Percentiles rank a stretch among this genome's conserved stretches.
phyloP scores from a whole-genome alignment of 345 rosid species.

The Salix arbutifolia region DNA sequence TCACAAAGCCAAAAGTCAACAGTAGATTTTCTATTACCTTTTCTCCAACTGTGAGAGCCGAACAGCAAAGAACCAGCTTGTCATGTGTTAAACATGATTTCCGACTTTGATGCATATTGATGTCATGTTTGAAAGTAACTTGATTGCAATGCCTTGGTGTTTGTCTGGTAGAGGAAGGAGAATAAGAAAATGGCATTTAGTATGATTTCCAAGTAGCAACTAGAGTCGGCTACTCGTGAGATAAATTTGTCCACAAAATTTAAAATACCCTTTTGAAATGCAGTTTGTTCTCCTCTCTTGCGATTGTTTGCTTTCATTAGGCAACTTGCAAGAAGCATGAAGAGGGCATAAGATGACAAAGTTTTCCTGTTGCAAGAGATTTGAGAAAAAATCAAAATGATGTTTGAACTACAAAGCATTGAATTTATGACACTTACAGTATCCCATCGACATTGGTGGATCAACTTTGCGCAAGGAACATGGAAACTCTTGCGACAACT shows the following conservation, averaged over 20 bases:
- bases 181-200: background rate
- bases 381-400: background rate
- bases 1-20: background rate
- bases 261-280: slow-evolving; percentile 41
- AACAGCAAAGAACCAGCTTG: slow-evolving; percentile 72
- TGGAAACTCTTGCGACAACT: slow-evolving; percentile 74
- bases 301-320: slow-evolving; percentile 42
- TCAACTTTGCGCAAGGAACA: slow-evolving; percentile 65
- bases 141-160: slow-evolving; percentile 20
- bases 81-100: slow-evolving; percentile 23
- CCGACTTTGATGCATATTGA: slow-evolving; percentile 22
- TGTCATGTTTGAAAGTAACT: slow-evolving; percentile 26
- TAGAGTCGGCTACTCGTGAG: too few species aligned
- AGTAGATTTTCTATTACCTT: slow-evolving; percentile 37
- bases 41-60: slow-evolving; percentile 66
- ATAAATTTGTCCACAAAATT: background rate
- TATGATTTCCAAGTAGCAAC: background rate
- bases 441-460: slow-evolving; percentile 83
- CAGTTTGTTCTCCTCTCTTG: slow-evolving; percentile 29
- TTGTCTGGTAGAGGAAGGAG: slow-evolving; percentile 36
- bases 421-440: slow-evolving; percentile 41
- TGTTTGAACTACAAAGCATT: background rate
- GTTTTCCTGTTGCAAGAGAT: slow-evolving; percentile 48
- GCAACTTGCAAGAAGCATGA: slow-evolving; percentile 66
- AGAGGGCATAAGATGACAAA: slow-evolving; percentile 83